A percentile compares a stretch with the other conserved stretches of the same genome.
phyloP scores from a whole-genome alignment of 2,329 filamentous ascomycete genomes.

The Xylariaceae sp. region DNA sequence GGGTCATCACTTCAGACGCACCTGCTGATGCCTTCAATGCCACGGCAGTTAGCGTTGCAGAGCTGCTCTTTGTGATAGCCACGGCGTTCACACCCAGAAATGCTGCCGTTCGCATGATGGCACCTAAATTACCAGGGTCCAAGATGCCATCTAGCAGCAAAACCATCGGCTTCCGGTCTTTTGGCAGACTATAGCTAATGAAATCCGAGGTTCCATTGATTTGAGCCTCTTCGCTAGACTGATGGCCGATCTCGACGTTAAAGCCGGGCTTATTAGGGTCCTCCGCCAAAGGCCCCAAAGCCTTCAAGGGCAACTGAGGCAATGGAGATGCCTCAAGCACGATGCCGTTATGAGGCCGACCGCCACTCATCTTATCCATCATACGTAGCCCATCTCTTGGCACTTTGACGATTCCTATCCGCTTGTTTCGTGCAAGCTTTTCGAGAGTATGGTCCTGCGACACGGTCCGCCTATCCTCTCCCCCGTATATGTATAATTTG shows the following conservation, averaged over 20 bases:
- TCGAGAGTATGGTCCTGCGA: conserved; percentile 44
- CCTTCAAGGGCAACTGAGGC: conserved; percentile 65
- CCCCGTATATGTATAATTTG: conserved; percentile 74
- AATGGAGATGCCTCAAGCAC: conserved; percentile 84
- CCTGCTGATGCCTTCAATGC: conserved; percentile 86
- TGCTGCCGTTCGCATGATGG: conserved; percentile 81
- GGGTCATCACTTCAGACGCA: conserved; percentile 74
- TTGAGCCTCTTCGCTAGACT: conserved; percentile 69
- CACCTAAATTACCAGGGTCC: conserved; percentile 88
- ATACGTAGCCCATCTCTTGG: conserved; percentile 58
- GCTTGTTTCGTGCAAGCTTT: conserved; percentile 44
- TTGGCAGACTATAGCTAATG: conserved; percentile 35
- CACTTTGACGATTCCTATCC: conserved; percentile 58
- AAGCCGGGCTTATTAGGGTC: conserved; percentile 50
- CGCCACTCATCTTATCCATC: conserved; percentile 79
- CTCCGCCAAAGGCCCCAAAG: conserved; percentile 51
- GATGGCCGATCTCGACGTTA: conserved; percentile 58
- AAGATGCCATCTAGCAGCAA: conserved; percentile 73
- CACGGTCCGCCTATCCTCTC: conserved; percentile 51
- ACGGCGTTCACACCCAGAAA: conserved; percentile 90
- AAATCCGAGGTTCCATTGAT: conserved; percentile 69
- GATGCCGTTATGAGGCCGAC: conserved; percentile 85
- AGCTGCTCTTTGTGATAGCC: conserved; percentile 69
- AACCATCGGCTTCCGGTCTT: conserved; percentile 63
- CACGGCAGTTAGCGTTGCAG: conserved; percentile 71